Evolutionary conservation across 2,329 filamentous ascomycete species (phyloP).

Genomic region (Magnaporthiopsis incrustans): DNA sequence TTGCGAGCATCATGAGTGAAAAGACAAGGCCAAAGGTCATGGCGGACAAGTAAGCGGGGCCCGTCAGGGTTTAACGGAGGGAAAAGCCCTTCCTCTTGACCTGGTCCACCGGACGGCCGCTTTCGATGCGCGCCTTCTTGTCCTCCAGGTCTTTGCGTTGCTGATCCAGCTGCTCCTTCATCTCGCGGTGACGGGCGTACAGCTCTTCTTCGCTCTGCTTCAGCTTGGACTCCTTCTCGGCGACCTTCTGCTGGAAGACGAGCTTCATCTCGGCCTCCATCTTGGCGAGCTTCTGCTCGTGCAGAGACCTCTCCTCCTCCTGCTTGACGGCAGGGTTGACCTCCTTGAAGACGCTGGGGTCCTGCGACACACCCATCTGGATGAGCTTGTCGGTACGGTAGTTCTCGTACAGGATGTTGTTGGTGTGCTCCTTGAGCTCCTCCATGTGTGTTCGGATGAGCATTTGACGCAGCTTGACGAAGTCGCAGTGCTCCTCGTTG

Average conservation of each 20-base stretch:
- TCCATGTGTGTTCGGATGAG: constrained; percentile 99
- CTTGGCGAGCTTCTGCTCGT: constrained; percentile 99
- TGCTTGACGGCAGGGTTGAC: constrained; percentile 99
- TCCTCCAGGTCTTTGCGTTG: constrained; percentile 94
- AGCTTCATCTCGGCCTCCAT: constrained; percentile 99
- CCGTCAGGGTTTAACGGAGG: constrained; percentile 61
- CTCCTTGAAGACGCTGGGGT: constrained; percentile 99
- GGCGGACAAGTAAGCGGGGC: constrained; percentile 19
- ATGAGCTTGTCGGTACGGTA: constrained; percentile 99
- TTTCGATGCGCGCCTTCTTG: constrained; percentile 95
- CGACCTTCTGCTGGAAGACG: constrained; percentile 99
- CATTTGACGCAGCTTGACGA: constrained; percentile 99
- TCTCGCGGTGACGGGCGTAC: constrained; percentile 95
- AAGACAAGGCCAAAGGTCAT: constrained; percentile 39
- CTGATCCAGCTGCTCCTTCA: constrained; percentile 98
- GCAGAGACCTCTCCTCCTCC: constrained; percentile 93
- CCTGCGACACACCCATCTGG: constrained; percentile 95
- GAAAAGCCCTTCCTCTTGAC: constrained; percentile 99
- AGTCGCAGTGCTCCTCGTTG: constrained; percentile 99
- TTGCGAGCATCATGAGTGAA: constrained; percentile 52
- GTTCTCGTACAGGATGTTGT: constrained; percentile 98
- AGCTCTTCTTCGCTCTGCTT: constrained; percentile 99
- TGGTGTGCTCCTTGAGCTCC: constrained; percentile 99
- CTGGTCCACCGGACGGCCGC: constrained; percentile 91
- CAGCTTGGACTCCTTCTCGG: constrained; percentile 98